A percentile compares a stretch with the other conserved stretches of the same genome.
phyloP scores from a whole-genome alignment of 2,329 filamentous ascomycete genomes.

The Colletotrichum tamarilloi region DNA sequence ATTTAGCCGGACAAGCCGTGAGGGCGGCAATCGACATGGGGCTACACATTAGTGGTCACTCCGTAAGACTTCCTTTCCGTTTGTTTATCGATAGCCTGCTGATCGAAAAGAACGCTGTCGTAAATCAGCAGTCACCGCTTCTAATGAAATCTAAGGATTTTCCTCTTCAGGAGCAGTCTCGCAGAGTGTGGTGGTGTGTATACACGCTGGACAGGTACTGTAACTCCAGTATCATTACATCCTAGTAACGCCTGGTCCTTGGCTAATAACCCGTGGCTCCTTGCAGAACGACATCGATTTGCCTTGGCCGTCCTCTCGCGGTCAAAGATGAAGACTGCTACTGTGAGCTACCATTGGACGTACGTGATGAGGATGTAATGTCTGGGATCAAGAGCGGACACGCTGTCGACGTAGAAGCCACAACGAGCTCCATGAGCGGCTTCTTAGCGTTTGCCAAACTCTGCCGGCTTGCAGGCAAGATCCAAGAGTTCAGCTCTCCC shows the following conservation, averaged over 20 bases:
- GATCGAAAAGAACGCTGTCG: background rate
- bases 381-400: background rate
- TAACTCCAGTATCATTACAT: background rate
- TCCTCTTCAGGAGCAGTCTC: conserved; percentile 38
- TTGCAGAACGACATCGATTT: conserved; percentile 41
- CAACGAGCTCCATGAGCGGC: conserved; percentile 36
- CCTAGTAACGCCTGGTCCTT: background rate
- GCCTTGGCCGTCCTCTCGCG: conserved; percentile 42
- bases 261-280: background rate
- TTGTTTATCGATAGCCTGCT: background rate
- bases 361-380: conserved; percentile 42
- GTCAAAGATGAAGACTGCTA: conserved; percentile 45
- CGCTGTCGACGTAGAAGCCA: background rate
- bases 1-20: conserved; percentile 42
- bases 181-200: conserved; percentile 45
- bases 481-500: conserved; percentile 40
- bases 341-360: conserved; percentile 42
- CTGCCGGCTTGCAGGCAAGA: conserved; percentile 41
- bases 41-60: conserved; percentile 38
- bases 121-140: background rate
- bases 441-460: conserved; percentile 43
- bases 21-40: conserved; percentile 43
- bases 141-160: background rate
- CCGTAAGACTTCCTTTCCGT: conserved; percentile 23
- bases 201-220: conserved; percentile 43